phyloP scores from a whole-genome alignment of 2,329 filamentous ascomycete species.

The Mycosphaerelloides madeirae region DNA sequence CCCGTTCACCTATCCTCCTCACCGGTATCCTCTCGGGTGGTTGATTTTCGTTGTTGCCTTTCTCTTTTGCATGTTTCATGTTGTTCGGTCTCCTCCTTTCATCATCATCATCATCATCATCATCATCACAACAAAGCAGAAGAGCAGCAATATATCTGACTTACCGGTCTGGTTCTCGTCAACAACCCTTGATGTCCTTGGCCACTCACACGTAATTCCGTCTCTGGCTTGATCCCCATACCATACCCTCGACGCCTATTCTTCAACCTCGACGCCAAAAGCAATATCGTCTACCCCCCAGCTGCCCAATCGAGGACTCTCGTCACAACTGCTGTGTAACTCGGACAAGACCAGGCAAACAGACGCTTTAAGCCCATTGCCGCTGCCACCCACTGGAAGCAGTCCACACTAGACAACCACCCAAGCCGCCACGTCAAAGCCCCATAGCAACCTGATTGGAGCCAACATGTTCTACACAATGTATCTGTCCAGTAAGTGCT shows the following conservation, averaged over 20 bases:
- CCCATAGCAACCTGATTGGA: constrained; percentile 14
- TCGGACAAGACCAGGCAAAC: constrained; percentile 11
- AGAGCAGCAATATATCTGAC: constrained; percentile 16
- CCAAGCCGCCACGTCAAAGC: constrained; percentile 17
- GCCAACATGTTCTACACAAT: constrained; percentile 40
- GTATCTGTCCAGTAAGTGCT: constrained; percentile 54
- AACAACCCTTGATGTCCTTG: constrained; percentile 14
- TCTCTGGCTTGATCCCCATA: constrained; percentile 11
- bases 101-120: too few relatives aligned
- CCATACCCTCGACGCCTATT: constrained; percentile 8
- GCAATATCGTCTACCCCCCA: constrained; percentile 5
- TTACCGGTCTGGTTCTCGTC: constrained; percentile 12
- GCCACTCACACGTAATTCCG: constrained; percentile 19
- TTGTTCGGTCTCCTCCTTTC: not conserved
- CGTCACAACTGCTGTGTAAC: constrained; percentile 27
- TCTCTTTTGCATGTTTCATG: constrained; percentile 13
- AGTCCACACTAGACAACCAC: constrained; percentile 18
- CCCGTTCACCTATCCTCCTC: constrained; percentile 17
- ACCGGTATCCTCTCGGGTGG: constrained; percentile 27
- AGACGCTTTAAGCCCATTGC: constrained; percentile 24
- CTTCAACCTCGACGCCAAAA: too few relatives aligned
- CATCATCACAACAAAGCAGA: too few relatives aligned
- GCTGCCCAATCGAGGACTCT: not conserved
- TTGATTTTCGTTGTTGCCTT: constrained; percentile 13
- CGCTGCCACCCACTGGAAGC: constrained; percentile 23